Percentiles rank a stretch among this genome's conserved stretches.
Evolutionary conservation across 495 filamentous ascomycete genomes (phyloP).

Genomic region (Extremus antarcticus): DNA sequence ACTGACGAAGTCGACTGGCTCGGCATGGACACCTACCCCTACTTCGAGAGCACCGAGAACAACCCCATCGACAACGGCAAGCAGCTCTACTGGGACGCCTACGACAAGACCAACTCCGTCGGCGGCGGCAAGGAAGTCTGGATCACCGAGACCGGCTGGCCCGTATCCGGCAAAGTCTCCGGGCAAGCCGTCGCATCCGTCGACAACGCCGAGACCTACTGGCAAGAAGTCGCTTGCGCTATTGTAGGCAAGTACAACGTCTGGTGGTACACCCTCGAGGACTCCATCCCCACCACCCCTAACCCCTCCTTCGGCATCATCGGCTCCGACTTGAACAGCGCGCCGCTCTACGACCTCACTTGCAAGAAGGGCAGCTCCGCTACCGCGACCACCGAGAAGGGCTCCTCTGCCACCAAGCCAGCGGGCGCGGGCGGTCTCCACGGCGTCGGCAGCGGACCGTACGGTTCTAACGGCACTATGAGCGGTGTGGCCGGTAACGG

Average conservation of each 20-base stretch:
- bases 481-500: not conserved
- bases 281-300: slow-evolving; percentile 44
- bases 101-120: slow-evolving; percentile 45
- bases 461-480: not conserved
- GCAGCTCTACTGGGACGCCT: slow-evolving; percentile 51
- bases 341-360: slow-evolving; percentile 26
- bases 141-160: slow-evolving; percentile 88
- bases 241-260: slow-evolving; percentile 57
- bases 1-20: slow-evolving; percentile 63
- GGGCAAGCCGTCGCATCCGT: slow-evolving; percentile 51
- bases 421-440: not conserved
- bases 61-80: slow-evolving; percentile 55
- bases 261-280: slow-evolving; percentile 70
- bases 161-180: slow-evolving; percentile 52
- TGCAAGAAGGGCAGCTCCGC: slow-evolving; percentile 15
- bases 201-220: slow-evolving; percentile 68
- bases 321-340: slow-evolving; percentile 36
- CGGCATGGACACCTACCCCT: slow-evolving; percentile 55
- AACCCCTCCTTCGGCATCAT: slow-evolving; percentile 62
- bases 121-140: slow-evolving; percentile 62
- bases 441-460: not conserved
- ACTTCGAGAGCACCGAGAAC: slow-evolving; percentile 57
- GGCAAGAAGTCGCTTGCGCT: slow-evolving; percentile 66
- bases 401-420: not conserved
- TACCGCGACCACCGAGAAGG: not conserved